Percentiles rank a stretch among this genome's conserved stretches.
Evolutionary conservation across 345 rosid species (phyloP).

Genomic region (Fremontodendron californicum): DNA sequence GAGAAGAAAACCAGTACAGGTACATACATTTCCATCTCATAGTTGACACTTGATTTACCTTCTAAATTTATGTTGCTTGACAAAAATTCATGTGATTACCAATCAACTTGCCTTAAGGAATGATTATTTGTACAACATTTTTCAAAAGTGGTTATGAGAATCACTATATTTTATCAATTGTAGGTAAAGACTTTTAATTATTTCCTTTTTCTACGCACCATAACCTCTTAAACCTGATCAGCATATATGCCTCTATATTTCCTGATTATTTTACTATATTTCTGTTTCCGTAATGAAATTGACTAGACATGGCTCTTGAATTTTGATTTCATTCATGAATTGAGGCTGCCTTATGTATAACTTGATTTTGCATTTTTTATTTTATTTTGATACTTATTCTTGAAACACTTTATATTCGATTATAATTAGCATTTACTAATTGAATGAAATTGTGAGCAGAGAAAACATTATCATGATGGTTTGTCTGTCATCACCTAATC

Average conservation of each 20-base stretch:
- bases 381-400: background rate
- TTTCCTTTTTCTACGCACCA: background rate
- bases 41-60: slow-evolving; percentile 3
- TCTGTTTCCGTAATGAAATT: background rate
- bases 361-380: background rate
- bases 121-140: background rate
- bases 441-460: background rate
- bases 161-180: background rate
- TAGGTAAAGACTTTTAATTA: background rate
- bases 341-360: background rate
- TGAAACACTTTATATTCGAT: background rate
- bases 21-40: slow-evolving; percentile 15
- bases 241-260: background rate
- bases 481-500: background rate
- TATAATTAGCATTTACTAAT: background rate
- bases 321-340: background rate
- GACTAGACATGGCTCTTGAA: background rate
- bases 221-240: background rate
- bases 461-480: background rate
- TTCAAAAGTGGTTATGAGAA: background rate
- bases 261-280: background rate
- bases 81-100: slow-evolving; percentile 12
- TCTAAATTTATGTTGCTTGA: slow-evolving; percentile 8
- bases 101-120: slow-evolving; percentile 4
- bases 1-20: slow-evolving; percentile 96